Conservation (phyloP, 1,139 yeast genomes). For the Debaryomyces coudertii region DNA sequence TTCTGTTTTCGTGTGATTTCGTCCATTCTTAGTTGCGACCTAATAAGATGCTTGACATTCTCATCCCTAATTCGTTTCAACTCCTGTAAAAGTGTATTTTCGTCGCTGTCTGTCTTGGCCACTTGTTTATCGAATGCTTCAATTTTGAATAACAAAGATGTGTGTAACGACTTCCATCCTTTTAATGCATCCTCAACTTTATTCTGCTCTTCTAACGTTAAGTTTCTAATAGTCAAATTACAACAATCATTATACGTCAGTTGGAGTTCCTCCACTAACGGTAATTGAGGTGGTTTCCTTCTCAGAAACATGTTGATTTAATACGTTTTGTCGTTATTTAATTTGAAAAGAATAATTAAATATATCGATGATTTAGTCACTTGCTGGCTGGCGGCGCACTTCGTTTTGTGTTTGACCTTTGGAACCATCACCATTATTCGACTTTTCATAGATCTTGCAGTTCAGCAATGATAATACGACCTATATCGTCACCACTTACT, state of each 20-base stretch:
- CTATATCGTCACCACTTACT: no score
- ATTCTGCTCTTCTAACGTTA: constrained; percentile 59
- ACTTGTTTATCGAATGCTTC: constrained; percentile 55
- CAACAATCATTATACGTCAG: constrained; percentile 66
- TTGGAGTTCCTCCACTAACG: constrained; percentile 58
- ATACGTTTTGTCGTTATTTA: not conserved
- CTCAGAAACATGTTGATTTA: constrained; percentile 43
- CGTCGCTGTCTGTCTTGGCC: constrained; percentile 43
- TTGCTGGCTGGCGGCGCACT: constrained; percentile 10
- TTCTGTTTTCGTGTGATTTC: constrained; percentile 32
- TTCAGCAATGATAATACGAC: not conserved
- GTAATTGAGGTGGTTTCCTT: constrained; percentile 57
- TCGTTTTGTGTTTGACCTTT: constrained; percentile 8
- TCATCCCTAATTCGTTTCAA: constrained; percentile 54
- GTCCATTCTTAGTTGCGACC: constrained; percentile 47
- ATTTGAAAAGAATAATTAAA: constrained; percentile 1
- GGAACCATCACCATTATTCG: constrained; percentile 6
- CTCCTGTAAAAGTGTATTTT: constrained; percentile 45
- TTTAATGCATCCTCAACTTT: constrained; percentile 58
- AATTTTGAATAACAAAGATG: constrained; percentile 57
- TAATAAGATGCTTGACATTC: constrained; percentile 49
- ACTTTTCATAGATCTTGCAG: not conserved
- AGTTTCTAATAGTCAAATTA: constrained; percentile 56
- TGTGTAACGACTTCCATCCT: constrained; percentile 74
- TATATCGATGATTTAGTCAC: constrained; percentile 4